These are phyloP conservation scores for Chaetoscypha palmicola DNA, from an alignment of 2,329 filamentous ascomycete genomes.

Conservation along the genomic window DNA sequence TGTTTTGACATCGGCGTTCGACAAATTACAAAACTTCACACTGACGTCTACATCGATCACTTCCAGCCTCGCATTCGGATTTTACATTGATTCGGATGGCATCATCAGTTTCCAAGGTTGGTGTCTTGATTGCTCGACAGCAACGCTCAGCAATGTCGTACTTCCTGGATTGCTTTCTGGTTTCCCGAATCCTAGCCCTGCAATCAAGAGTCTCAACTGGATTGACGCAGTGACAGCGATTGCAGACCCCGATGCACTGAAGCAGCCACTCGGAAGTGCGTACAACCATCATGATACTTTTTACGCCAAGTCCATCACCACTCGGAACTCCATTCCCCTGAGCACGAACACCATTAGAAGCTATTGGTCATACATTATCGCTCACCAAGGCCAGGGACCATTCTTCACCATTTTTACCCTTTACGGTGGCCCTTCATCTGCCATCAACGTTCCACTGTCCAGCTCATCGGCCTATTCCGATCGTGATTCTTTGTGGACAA, in stretches of 20 bases:
- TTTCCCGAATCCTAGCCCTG: conserved; percentile 17
- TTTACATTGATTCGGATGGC: conserved; percentile 34
- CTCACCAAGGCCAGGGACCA: conserved; percentile 12
- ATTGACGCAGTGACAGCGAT: conserved; percentile 3
- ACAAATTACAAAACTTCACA: conserved; percentile 36
- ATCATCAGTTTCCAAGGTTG: conserved; percentile 34
- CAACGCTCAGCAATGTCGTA: conserved; percentile 35
- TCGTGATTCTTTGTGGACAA: conserved; percentile 19
- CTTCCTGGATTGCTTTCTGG: conserved; percentile 34
- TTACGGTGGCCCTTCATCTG: conserved; percentile 16
- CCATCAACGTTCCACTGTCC: conserved; percentile 11
- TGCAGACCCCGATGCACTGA: background rate
- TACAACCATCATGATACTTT: conserved; percentile 40
- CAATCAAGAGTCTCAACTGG: background rate
- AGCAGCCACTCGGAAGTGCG: conserved; percentile 36
- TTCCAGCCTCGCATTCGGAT: conserved; percentile 35
- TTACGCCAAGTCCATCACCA: conserved; percentile 46
- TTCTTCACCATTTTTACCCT: conserved; percentile 23
- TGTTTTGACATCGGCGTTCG: conserved; percentile 27
- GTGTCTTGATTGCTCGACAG: conserved; percentile 33
- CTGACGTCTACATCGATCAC: conserved; percentile 36
- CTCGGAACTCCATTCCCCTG: conserved; percentile 1
- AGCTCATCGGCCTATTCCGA: conserved; percentile 15
- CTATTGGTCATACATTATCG: conserved; percentile 3
- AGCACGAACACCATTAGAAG: background rate